Conservation (phyloP, 2,329 filamentous ascomycete species). For the Graphilbum sp. region DNA sequence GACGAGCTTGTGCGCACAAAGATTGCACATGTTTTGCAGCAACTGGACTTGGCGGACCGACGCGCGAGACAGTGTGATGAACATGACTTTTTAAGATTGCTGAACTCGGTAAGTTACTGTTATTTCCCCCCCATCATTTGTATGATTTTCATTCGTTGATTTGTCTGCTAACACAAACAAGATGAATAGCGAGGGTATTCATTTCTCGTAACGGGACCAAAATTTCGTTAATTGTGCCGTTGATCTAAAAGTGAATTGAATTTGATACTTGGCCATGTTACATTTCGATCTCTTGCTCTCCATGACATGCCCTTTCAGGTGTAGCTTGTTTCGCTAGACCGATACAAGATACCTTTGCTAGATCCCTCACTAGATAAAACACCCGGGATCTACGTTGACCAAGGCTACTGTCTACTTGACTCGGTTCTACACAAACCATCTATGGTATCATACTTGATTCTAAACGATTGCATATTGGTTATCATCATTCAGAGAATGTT, state of each 20-base stretch:
- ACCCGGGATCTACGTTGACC: too few species aligned
- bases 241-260: neutral
- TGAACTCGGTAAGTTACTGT: constrained; percentile 34
- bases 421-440: too few species aligned
- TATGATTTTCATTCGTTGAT: neutral
- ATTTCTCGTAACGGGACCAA: constrained; percentile 50
- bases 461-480: too few species aligned
- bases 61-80: constrained; percentile 78
- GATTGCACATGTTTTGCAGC: constrained; percentile 68
- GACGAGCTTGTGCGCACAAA: constrained; percentile 73
- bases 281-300: too few species aligned
- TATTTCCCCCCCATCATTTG: neutral
- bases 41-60: constrained; percentile 66
- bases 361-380: too few species aligned
- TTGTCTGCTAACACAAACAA: constrained; percentile 4
- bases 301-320: too few species aligned
- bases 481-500: too few species aligned
- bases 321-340: too few species aligned
- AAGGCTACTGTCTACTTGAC: too few species aligned
- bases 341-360: too few species aligned
- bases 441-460: too few species aligned
- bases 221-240: neutral
- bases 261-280: neutral
- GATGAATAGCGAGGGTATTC: constrained; percentile 85
- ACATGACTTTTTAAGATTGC: constrained; percentile 71